Percentiles rank a stretch among this genome's conserved stretches.
phyloP scores from a whole-genome alignment of 2,329 filamentous ascomycete genomes.

The Fusarium piperis region DNA sequence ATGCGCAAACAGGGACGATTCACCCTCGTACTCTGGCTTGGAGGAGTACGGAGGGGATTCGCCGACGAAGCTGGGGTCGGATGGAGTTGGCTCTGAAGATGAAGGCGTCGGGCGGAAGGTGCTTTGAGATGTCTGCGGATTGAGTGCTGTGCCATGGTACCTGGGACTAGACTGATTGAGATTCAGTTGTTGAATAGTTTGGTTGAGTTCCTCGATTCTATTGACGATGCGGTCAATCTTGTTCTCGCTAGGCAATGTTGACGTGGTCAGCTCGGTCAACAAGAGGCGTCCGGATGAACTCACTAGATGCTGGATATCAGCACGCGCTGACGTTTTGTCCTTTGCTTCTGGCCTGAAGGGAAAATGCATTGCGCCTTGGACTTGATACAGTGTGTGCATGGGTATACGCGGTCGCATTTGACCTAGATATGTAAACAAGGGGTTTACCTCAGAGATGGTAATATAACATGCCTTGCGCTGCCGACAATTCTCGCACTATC shows the following conservation, averaged over 20 bases:
- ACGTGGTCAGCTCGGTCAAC: background rate
- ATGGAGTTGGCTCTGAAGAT: background rate
- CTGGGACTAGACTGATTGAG: background rate
- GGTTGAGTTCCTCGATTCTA: background rate
- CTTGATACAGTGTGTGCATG: slow-evolving; percentile 22
- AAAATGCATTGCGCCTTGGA: slow-evolving; percentile 9
- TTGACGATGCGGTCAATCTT: background rate
- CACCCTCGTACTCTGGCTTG: background rate
- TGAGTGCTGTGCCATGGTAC: background rate
- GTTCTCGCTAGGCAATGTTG: background rate
- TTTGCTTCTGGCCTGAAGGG: background rate
- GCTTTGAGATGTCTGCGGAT: background rate
- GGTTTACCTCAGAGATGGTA: too few species aligned
- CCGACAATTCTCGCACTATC: background rate
- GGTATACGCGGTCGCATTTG: slow-evolving; percentile 22
- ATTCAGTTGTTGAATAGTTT: background rate
- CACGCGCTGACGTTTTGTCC: background rate
- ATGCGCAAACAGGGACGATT: slow-evolving; percentile 9
- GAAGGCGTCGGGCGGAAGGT: background rate
- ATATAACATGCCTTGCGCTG: background rate
- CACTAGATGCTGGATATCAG: background rate
- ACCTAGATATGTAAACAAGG: slow-evolving; percentile 42
- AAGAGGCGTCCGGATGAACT: background rate
- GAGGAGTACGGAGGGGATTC: background rate
- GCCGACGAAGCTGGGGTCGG: background rate